Percentiles rank a stretch among this genome's conserved stretches.
These are phyloP conservation scores for Ogataea zsoltii DNA, from an alignment of 805 yeast species.

Conservation along the genomic window DNA sequence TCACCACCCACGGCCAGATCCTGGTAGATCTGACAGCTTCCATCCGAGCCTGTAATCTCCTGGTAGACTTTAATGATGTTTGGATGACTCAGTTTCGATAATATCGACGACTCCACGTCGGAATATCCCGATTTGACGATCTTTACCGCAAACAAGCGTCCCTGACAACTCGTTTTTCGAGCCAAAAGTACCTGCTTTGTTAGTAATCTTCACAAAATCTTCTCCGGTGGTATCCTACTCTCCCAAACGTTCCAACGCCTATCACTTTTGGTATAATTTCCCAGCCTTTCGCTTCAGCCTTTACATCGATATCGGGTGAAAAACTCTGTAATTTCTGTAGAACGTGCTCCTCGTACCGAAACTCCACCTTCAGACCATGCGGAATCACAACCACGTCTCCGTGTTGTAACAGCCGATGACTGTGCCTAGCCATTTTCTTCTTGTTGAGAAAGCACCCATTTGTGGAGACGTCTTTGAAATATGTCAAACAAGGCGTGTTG, in stretches of 20 bases:
- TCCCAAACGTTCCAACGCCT: slow-evolving; percentile 62
- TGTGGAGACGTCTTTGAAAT: slow-evolving; percentile 49
- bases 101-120: slow-evolving; percentile 44
- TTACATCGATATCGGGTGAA: slow-evolving; percentile 13
- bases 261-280: slow-evolving; percentile 39
- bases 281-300: slow-evolving; percentile 40
- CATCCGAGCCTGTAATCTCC: slow-evolving; percentile 62
- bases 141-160: slow-evolving; percentile 50
- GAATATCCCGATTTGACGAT: slow-evolving; percentile 33
- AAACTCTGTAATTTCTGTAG: slow-evolving; percentile 2
- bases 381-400: slow-evolving; percentile 43
- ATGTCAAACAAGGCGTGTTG: slow-evolving; percentile 45
- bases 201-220: neutral
- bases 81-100: slow-evolving; percentile 79
- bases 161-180: slow-evolving; percentile 19
- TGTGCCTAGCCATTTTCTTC: slow-evolving; percentile 26
- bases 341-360: slow-evolving; percentile 14
- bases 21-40: slow-evolving; percentile 84
- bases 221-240: slow-evolving; percentile 33
- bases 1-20: slow-evolving; percentile 98
- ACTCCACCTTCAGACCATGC: slow-evolving; percentile 24
- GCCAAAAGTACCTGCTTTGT: slow-evolving; percentile 36
- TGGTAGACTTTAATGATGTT: slow-evolving; percentile 86
- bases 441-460: slow-evolving; percentile 53
- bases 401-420: slow-evolving; percentile 33